Evolutionary conservation across 306 rosid species (phyloP), one percentile per base, ranked within the genome.

Genomic region (Rubus idaeus): DNA sequence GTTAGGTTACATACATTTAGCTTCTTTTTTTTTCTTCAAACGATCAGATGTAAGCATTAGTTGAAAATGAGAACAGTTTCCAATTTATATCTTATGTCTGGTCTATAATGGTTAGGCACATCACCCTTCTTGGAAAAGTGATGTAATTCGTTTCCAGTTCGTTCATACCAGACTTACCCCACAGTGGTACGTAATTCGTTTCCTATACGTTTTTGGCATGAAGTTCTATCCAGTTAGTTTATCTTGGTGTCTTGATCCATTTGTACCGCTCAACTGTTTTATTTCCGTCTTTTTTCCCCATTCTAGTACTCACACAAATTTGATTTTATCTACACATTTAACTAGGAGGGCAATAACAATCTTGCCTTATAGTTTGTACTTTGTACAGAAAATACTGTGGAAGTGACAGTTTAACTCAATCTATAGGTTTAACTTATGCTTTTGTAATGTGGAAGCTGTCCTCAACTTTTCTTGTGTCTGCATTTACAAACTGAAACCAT

Each of bases 381-480:
- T 57, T 21, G 3, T 57, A 10, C 3, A 57, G 63, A 21, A 57
- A 57, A 57, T 8, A 20, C 63, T 57, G 61, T 53, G 35, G 63
- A 8, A 20, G 35, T 20, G 39, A 23, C 17, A 23, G 18, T 9
- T 60, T 11, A 26, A 26, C 41, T 60, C 17, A 5, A 26, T 5
- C 17, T 61, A 35, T 47, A 23, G 26, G 26, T 23, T 76, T 12
- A 50, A 70, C 21, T 47, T 40, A 26, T 23, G 75, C 63, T 79
- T 86, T 87, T 87, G 83, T 89, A 39, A 94, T 87, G 62, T 52
- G 88, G 83, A 94, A 94, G 40, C 87, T 87, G 67, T 90, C 97
- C 52, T 78, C 79, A 39, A 87, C 84, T 68, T 75, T 81, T 80
- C 68, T 78, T 61, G 89, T 87, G 5, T 46, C 75, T 49, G 96